Evolutionary conservation across 257 asterid species (phyloP).

Genomic region (Prunella vulgaris): DNA sequence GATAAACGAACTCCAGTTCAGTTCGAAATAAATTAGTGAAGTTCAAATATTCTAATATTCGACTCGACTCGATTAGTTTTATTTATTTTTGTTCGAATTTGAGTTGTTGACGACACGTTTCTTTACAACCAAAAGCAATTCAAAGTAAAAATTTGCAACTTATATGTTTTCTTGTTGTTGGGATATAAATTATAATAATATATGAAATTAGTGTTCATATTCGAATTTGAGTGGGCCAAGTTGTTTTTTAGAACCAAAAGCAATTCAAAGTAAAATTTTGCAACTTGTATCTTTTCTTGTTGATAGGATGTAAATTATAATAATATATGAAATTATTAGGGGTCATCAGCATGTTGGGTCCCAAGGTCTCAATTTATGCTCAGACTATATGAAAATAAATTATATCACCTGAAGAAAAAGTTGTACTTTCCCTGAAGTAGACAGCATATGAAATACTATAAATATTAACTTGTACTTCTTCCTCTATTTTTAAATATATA

Average conservation of each 20-base stretch:
- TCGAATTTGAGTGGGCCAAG: not conserved
- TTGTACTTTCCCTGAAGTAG: constrained; percentile 1
- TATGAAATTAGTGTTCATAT: too few species aligned
- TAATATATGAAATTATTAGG: not conserved
- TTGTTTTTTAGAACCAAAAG: not conserved
- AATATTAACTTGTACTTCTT: not conserved
- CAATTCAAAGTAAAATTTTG: not conserved
- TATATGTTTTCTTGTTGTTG: too few species aligned
- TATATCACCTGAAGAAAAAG: not conserved
- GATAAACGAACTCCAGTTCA: too few species aligned
- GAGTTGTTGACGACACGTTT: too few species aligned
- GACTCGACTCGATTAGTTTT: too few species aligned
- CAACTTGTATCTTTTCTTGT: not conserved
- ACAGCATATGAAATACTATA: not conserved
- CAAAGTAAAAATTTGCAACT: too few species aligned
- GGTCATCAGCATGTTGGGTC: not conserved
- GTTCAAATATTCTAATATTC: too few species aligned
- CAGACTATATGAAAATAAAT: not conserved
- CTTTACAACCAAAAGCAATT: too few species aligned
- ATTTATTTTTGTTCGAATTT: too few species aligned
- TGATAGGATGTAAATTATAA: not conserved
- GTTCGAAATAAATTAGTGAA: too few species aligned
- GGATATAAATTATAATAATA: too few species aligned
- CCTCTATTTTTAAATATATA: not conserved
- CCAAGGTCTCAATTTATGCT: not conserved